These are phyloP conservation scores for Cyanidioschyzon merolae DNA, from an alignment of 23 red algal genomes.

Conservation along the genomic window DNA sequence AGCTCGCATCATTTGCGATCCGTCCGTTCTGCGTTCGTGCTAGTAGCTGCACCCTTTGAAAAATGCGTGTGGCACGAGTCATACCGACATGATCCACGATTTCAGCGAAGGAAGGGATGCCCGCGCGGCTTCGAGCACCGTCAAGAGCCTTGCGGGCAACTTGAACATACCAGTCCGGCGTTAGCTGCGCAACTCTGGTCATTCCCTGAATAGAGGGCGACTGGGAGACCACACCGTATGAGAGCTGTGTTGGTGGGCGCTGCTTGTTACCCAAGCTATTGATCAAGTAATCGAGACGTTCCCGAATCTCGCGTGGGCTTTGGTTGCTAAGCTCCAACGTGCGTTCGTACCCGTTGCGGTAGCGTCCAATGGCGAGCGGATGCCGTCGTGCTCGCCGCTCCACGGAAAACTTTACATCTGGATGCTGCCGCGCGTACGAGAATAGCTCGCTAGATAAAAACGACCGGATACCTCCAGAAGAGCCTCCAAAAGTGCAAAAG, in stretches of 20 bases:
- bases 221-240: neutral
- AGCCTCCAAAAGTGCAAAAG: neutral
- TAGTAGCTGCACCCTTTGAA: neutral
- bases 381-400: neutral
- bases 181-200: constrained; percentile 1
- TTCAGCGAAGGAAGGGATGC: neutral
- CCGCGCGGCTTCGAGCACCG: neutral
- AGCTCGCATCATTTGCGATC: too few species aligned
- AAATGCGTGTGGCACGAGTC: neutral
- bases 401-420: neutral
- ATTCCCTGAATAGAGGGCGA: constrained; percentile 6
- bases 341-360: constrained; percentile 8
- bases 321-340: neutral
- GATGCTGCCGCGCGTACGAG: neutral
- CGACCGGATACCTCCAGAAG: neutral
- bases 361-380: neutral
- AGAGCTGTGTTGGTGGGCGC: neutral
- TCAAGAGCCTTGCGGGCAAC: neutral
- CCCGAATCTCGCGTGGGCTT: neutral
- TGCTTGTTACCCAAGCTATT: neutral
- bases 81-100: neutral
- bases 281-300: neutral
- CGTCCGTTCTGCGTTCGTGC: neutral
- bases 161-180: neutral
- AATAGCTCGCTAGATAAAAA: neutral